phyloP scores from a whole-genome alignment of 148 eudicot species.

The Silene latifolia region DNA sequence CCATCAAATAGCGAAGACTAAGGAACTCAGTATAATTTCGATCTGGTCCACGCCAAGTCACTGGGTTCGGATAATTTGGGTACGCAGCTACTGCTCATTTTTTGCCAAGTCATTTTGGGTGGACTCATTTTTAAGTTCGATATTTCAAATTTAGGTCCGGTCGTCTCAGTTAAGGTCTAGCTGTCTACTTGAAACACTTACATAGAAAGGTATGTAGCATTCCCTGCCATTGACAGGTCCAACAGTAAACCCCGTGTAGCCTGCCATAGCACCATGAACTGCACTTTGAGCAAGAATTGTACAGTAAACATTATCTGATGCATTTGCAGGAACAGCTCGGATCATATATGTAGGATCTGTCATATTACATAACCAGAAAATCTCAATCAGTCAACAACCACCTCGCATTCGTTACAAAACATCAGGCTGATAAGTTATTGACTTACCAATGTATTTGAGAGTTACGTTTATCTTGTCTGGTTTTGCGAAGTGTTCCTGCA shows the following conservation, averaged over 20 bases:
- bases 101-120: too few species aligned
- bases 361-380: background rate
- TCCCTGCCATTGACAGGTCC: slow-evolving; percentile 81
- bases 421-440: background rate
- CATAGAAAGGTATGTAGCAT: slow-evolving; percentile 77
- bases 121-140: too few species aligned
- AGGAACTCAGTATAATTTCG: too few species aligned
- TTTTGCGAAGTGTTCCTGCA: slow-evolving; percentile 73
- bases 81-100: too few species aligned
- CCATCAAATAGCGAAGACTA: background rate
- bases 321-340: slow-evolving; percentile 81
- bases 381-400: background rate
- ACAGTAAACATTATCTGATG: slow-evolving; percentile 83
- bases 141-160: too few species aligned
- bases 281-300: slow-evolving; percentile 93
- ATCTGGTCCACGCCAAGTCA: too few species aligned
- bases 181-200: slow-evolving; percentile 30
- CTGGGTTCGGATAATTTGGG: too few species aligned
- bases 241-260: slow-evolving; percentile 78
- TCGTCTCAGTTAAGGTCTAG: background rate
- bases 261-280: slow-evolving; percentile 94
- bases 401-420: background rate
- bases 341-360: slow-evolving; percentile 97
- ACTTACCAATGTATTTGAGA: slow-evolving; percentile 86
- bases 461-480: slow-evolving; percentile 50